These are phyloP conservation scores for Backusella circina DNA, from an alignment of 192 early-diverging fungal species.

Conservation along the genomic window DNA sequence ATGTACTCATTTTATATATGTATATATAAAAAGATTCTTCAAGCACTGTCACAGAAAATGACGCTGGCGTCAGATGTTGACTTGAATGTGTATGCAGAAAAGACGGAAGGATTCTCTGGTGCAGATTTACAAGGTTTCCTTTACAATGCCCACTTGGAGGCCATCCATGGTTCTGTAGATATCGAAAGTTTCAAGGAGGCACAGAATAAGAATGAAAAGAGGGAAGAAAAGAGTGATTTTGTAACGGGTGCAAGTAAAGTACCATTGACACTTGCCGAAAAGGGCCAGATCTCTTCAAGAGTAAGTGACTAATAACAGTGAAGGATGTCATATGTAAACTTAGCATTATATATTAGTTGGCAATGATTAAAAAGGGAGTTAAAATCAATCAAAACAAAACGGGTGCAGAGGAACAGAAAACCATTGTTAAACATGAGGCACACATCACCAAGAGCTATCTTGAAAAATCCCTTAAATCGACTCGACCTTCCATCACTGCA, in stretches of 20 bases:
- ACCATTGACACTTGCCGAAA: slow-evolving; percentile 49
- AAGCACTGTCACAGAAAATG: slow-evolving; percentile 70
- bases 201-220: slow-evolving; percentile 6
- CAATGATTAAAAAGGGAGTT: slow-evolving; percentile 17
- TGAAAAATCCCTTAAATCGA: slow-evolving; percentile 51
- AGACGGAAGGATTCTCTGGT: slow-evolving; percentile 78
- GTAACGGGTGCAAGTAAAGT: slow-evolving; percentile 35
- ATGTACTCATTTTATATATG: no score
- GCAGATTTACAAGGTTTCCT: slow-evolving; percentile 94
- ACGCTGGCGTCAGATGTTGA: slow-evolving; percentile 59
- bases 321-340: background rate
- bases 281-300: slow-evolving; percentile 47
- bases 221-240: slow-evolving; percentile 34
- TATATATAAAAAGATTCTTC: slow-evolving; percentile 57
- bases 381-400: slow-evolving; percentile 8
- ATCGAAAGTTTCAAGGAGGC: slow-evolving; percentile 41
- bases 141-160: slow-evolving; percentile 89
- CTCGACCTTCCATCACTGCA: slow-evolving; percentile 59
- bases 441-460: slow-evolving; percentile 44
- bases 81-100: slow-evolving; percentile 55
- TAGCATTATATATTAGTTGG: slow-evolving; percentile 14
- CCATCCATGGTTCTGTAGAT: slow-evolving; percentile 74
- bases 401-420: slow-evolving; percentile 18
- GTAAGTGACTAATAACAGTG: slow-evolving; percentile 30
- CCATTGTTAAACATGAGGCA: slow-evolving; percentile 26